Conservation (phyloP, 192 early-diverging fungal species). For the Backusella macrospora region DNA sequence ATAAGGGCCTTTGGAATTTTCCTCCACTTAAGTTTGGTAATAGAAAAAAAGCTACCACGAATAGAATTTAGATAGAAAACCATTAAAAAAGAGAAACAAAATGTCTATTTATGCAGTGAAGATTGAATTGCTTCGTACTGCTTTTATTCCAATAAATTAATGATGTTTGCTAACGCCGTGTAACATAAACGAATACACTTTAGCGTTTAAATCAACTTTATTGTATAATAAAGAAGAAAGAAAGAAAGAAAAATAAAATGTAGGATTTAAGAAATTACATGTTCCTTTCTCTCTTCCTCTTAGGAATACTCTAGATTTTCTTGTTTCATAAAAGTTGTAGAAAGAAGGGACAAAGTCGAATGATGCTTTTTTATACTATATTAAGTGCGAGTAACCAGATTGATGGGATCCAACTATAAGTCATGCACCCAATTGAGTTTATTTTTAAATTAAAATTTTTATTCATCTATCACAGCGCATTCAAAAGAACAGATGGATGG, state of each 20-base stretch:
- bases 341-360: neutral
- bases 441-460: conserved; percentile 3
- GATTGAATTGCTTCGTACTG: neutral
- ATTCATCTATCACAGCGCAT: neutral
- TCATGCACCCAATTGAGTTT: neutral
- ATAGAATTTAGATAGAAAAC: neutral
- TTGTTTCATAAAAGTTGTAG: neutral
- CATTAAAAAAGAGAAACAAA: too few species aligned
- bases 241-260: neutral
- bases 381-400: neutral
- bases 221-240: neutral
- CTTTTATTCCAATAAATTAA: neutral
- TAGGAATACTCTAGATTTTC: neutral
- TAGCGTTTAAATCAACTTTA: conserved; percentile 4
- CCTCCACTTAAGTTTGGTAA: neutral
- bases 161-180: neutral
- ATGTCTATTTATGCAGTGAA: neutral
- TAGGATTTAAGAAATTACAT: too few species aligned
- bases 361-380: neutral
- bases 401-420: neutral
- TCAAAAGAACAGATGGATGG: neutral
- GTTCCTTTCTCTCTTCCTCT: neutral
- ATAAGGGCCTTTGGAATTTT: neutral
- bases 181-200: neutral
- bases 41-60: neutral